phyloP scores from a whole-genome alignment of 371 early-diverging fungal species.

The Chytridiales sp. region DNA sequence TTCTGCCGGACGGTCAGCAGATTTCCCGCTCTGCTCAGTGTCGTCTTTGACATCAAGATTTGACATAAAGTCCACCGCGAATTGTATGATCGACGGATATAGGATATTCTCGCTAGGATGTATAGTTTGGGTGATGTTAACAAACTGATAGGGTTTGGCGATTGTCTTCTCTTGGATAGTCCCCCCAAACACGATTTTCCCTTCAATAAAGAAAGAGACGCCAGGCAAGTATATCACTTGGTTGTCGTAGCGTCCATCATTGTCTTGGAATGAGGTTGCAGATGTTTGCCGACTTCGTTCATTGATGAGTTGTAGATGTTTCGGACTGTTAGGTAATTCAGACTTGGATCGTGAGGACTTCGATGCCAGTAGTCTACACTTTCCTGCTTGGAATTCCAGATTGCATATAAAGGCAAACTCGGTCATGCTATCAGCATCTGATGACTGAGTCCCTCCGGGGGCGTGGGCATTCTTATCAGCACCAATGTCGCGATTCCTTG shows the following conservation, averaged over 20 bases:
- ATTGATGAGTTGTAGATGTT: neutral
- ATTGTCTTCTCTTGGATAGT: neutral
- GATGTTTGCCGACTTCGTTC: constrained; percentile 5
- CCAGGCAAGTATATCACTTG: constrained; percentile 68
- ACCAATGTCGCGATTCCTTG: no score
- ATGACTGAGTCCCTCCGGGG: neutral
- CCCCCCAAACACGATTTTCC: constrained; percentile 65
- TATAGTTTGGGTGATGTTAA: constrained; percentile 49
- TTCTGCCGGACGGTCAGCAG: no score
- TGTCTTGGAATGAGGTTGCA: neutral
- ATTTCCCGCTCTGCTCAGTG: no score
- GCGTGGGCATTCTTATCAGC: no score
- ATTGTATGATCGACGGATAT: constrained; percentile 73
- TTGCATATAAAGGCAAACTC: constrained; percentile 21
- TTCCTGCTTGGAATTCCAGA: constrained; percentile 35
- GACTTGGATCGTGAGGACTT: no score
- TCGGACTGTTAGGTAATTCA: no score
- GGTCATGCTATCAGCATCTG: constrained; percentile 4
- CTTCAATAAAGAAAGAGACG: constrained; percentile 59
- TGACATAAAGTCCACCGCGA: constrained; percentile 65
- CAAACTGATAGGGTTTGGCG: constrained; percentile 51
- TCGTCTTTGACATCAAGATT: constrained; percentile 70
- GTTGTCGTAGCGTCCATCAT: constrained; percentile 31
- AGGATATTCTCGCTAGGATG: constrained; percentile 74
- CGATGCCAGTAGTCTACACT: constrained; percentile 28